Conservation (phyloP, 2,329 filamentous ascomycete species). For the Paecilomyces sp. region DNA sequence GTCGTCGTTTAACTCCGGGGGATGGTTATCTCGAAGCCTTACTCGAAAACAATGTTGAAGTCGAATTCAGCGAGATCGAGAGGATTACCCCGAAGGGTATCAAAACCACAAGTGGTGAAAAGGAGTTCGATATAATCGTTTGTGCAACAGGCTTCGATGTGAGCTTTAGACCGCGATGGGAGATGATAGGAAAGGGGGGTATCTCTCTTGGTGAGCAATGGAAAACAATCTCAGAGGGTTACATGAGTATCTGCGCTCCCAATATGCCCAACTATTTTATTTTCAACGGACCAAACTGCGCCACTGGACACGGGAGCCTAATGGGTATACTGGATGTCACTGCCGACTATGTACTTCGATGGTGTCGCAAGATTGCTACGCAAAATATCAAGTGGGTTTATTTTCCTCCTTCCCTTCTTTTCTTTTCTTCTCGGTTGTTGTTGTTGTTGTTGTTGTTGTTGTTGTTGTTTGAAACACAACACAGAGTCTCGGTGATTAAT, state of each 20-base stretch:
- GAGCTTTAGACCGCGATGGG: not conserved
- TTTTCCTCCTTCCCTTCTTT: not conserved
- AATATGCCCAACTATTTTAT: not conserved
- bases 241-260: not conserved
- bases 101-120: conserved; percentile 42
- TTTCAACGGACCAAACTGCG: conserved; percentile 4
- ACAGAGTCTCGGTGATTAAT: not conserved
- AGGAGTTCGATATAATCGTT: conserved; percentile 53
- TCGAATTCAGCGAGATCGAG: conserved; percentile 34
- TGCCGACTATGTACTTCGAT: conserved; percentile 14
- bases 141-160: conserved; percentile 50
- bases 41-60: not conserved
- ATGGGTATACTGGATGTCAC: conserved; percentile 6
- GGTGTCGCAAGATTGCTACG: conserved; percentile 8
- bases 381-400: not conserved
- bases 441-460: no score
- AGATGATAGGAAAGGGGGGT: not conserved
- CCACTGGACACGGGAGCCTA: conserved; percentile 13
- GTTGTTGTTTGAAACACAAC: no score
- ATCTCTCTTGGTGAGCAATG: not conserved
- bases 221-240: not conserved
- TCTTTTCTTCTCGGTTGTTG: no score
- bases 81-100: conserved; percentile 51
- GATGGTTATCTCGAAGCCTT: conserved; percentile 58
- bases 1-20: conserved; percentile 53